These are phyloP conservation scores for Amanita thiersii DNA, from an alignment of 768 basidiomycete species.

Conservation along the genomic window DNA sequence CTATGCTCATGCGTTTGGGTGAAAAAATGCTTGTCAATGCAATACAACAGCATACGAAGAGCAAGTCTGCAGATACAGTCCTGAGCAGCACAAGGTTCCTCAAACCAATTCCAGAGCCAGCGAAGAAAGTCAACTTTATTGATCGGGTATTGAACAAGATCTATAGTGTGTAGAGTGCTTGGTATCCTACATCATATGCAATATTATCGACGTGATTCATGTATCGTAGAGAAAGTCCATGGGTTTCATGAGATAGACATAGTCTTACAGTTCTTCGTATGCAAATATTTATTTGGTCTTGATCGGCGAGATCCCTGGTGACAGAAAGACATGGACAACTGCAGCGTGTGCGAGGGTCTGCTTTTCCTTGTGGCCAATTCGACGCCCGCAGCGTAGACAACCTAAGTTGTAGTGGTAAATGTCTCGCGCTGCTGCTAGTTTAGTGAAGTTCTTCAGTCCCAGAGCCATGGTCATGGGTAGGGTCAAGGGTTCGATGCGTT, in stretches of 20 bases:
- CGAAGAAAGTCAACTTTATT: slow-evolving; percentile 6
- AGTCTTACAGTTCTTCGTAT: no score
- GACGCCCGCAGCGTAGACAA: slow-evolving; percentile 10
- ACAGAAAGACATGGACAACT: slow-evolving; percentile 1
- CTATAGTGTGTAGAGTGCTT: slow-evolving; percentile 1
- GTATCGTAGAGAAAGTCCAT: not conserved
- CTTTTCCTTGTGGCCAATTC: not conserved
- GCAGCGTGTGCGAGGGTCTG: slow-evolving; percentile 3
- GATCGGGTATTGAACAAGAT: slow-evolving; percentile 7
- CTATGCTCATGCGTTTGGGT: slow-evolving; percentile 49
- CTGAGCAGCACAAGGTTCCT: slow-evolving; percentile 22
- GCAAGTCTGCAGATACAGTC: slow-evolving; percentile 15
- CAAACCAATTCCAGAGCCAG: slow-evolving; percentile 15
- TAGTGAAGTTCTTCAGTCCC: slow-evolving; percentile 24
- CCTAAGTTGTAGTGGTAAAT: slow-evolving; percentile 21
- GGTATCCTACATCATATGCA: slow-evolving; percentile 1
- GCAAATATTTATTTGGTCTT: not conserved
- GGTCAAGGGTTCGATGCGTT: slow-evolving; percentile 23
- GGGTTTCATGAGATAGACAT: no score
- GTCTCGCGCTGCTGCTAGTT: slow-evolving; percentile 23
- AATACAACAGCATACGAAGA: slow-evolving; percentile 33
- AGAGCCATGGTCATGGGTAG: slow-evolving; percentile 24
- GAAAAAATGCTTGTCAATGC: slow-evolving; percentile 44
- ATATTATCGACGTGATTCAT: no score
- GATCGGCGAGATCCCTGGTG: not conserved